Percentiles rank a stretch among this genome's conserved stretches.
Evolutionary conservation across 2,329 filamentous ascomycete genomes (phyloP).

Genomic region (Trichoderma breve): DNA sequence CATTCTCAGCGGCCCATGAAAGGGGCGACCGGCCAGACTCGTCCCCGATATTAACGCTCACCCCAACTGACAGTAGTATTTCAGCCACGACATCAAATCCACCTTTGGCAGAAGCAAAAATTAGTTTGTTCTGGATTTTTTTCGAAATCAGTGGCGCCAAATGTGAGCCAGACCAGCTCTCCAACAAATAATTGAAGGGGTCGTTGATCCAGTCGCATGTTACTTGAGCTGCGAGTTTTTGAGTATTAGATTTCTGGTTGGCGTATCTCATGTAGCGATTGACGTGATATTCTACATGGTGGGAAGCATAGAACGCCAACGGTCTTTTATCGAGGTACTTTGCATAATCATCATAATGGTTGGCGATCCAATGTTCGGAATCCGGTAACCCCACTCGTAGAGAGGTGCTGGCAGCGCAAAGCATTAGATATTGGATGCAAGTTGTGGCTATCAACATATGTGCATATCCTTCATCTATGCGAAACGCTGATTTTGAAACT

Average conservation of each 20-base stretch:
- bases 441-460: background rate
- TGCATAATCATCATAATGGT: accelerated
- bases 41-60: accelerated
- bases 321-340: background rate
- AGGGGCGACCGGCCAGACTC: no score
- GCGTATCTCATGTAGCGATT: background rate
- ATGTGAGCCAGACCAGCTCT: background rate
- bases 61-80: background rate
- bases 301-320: background rate
- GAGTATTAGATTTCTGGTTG: accelerated
- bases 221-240: background rate
- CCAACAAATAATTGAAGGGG: background rate
- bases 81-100: background rate
- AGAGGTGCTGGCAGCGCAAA: background rate
- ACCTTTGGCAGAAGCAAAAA: background rate
- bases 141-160: no score
- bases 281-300: background rate
- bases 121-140: no score
- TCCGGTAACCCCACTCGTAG: accelerated
- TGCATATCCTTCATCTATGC: background rate
- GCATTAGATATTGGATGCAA: background rate
- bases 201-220: accelerated
- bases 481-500: background rate
- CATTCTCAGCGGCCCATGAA: background rate
- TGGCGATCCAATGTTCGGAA: accelerated